These are phyloP conservation scores for Kentomonas sorsogonicus DNA, from an alignment of 208 protist genomes.

Conservation along the genomic window DNA sequence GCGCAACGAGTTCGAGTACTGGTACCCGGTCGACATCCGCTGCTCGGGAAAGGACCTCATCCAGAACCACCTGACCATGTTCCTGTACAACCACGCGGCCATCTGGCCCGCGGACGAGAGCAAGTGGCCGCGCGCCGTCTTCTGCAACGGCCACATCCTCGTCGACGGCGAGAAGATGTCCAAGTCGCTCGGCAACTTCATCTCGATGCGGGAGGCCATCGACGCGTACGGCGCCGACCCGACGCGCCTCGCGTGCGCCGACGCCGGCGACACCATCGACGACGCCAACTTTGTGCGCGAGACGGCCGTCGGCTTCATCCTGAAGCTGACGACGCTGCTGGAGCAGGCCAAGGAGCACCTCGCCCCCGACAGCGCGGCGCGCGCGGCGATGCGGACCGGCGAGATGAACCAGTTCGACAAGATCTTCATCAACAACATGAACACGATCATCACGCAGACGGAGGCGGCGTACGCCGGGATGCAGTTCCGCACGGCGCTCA, in stretches of 20 bases:
- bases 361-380: conserved; percentile 9
- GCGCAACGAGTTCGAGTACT: conserved; percentile 97
- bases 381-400: conserved; percentile 38
- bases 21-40: conserved; percentile 99
- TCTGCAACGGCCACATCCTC: conserved; percentile 99
- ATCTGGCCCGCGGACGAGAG: conserved; percentile 89
- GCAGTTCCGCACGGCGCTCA: conserved; percentile 95
- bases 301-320: conserved; percentile 92
- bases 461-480: conserved; percentile 90
- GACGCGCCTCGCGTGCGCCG: conserved; percentile 96
- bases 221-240: conserved; percentile 87
- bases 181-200: conserved; percentile 99
- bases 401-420: conserved; percentile 80
- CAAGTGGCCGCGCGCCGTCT: conserved; percentile 92
- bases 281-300: conserved; percentile 98
- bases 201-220: conserved; percentile 90
- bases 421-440: conserved; percentile 94
- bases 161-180: conserved; percentile 99
- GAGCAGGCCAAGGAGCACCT: conserved; percentile 88
- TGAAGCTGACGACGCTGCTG: conserved; percentile 95
- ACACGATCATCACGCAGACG: conserved; percentile 81
- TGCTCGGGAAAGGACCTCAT: conserved; percentile 99
- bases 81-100: conserved; percentile 99
- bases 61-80: conserved; percentile 99
- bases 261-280: conserved; percentile 97